Evolutionary conservation across 140 eudicot species (phyloP), one percentile per base, ranked within the genome.

Genomic region (Senecio squalidus): DNA sequence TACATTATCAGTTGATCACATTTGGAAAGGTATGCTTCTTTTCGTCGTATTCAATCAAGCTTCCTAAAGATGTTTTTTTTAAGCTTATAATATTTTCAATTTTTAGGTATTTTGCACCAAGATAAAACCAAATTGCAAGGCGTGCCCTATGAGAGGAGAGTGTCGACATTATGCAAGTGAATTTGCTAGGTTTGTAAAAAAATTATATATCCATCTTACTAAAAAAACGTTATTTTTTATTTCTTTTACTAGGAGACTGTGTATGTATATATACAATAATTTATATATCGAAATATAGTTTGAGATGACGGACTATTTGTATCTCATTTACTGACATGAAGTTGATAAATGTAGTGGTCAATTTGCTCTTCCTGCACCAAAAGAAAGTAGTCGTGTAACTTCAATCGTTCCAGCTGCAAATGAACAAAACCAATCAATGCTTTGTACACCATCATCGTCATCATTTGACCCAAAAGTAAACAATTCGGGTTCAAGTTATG

Each of bases 1-100:
- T 80, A 20, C 95, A 86, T 75, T 86, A 83, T 61, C 88, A 79
- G 49, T 26, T 83, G 79, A 86, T 86, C 45, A 86, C 93, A 30
- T 83, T 80, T 10, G 95, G 95, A 39, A 86, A 86, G 95, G 95
- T 78, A 58, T 29, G 43, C 46, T 46, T 60, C 55, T 50, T 41
- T 73, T 55, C 14, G 47, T 36, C 45, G 2, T 60, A n/a, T 1
- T 60, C 20, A 20, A 45, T 50, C 51, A n/a, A 21, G n/a, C 29
- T 9, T 46, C 29, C n/a, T 40, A 15, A 18, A 17, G 13, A 5
- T n/a, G 49, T 61, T 46, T 14, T 52, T 25, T 52, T 52, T 7
- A 26, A 27, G 31, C 22, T 13, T 48, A 11, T 48, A 13, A 23
- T 48, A 28, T 71, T 30, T 29, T 25, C 24, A n/a, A 33, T 46